Conservation (phyloP, 23 red algal genomes). For the Cyanidioschyzon merolae region DNA sequence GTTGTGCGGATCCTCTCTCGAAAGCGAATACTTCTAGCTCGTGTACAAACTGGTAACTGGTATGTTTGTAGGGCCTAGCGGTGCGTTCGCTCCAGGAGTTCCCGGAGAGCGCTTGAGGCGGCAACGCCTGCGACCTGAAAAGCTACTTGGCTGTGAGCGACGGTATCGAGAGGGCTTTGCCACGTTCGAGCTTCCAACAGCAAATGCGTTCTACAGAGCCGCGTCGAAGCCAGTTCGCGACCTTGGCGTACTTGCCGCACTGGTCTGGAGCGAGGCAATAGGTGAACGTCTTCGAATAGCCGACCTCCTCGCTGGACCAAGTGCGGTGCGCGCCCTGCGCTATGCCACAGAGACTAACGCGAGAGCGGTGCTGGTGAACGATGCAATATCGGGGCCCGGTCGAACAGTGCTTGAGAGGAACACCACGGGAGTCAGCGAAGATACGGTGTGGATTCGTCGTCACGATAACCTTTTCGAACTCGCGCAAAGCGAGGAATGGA, state of each 20-base stretch:
- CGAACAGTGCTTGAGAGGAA: background rate
- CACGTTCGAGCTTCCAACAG: background rate
- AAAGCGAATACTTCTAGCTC: too few relatives aligned
- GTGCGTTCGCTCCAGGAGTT: too few relatives aligned
- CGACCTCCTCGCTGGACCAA: background rate
- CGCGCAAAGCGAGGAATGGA: background rate
- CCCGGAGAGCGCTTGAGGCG: too few relatives aligned
- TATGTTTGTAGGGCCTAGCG: too few relatives aligned
- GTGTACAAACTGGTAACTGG: too few relatives aligned
- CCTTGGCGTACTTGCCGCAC: background rate
- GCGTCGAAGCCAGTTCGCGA: conserved; percentile 1
- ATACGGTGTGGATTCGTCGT: background rate
- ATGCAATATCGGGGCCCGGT: background rate
- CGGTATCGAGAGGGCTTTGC: background rate
- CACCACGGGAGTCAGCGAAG: background rate
- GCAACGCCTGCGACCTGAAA: too few relatives aligned
- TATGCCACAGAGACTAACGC: background rate
- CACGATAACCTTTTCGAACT: background rate
- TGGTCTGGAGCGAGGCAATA: background rate
- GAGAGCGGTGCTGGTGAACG: background rate
- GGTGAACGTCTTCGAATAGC: background rate
- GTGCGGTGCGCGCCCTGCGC: background rate
- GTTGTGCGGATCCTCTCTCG: too few relatives aligned
- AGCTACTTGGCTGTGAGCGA: too few relatives aligned
- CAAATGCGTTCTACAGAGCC: background rate